Base-by-base conservation (phyloP, 2,329 filamentous ascomycete species). In the Alternaria sp. region DNA sequence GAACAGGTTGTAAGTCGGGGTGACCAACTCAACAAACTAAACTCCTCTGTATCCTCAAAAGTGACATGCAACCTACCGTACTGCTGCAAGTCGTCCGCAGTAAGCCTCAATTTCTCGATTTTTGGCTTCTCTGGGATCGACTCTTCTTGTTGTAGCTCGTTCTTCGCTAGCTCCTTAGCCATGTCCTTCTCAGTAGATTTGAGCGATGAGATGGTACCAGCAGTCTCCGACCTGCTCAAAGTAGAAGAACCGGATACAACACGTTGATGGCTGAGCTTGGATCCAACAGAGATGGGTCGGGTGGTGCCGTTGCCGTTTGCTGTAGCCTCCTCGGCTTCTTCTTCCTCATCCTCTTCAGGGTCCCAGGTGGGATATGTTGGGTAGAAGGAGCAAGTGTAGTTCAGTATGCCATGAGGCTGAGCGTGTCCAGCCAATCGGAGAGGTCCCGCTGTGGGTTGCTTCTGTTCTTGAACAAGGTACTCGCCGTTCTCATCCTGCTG, bases 361-460 rank as follows among this genome's bases (percentile, higher is more conserved):
- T 99, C 94, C 59, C 92, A 88, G 27, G 97, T 85, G 67, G 95
- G 93, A 32, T 97, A 82, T 43, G 91, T 92, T 3, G 96, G 95
- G 77, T 92, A 98, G 84, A 99, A 99, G 1, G 94, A 86, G 53
- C 90, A 90, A 0, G 91, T 94, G 79, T 93, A 97, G 69, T 89
- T 89, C 16, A 99, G 83, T 1, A 83, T 85, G 62, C 96, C 95
- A 84, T 97, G 98, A 30, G 87, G 82, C 30, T 87, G 84, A 34
- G 91, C 88, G 71, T 90, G 90, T 34, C 89, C 88, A 62, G 92
- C 90, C 30, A 96, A 84, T 11, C 89, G 88, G 25, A 99, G 85
- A n/a, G 86, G 86, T 28, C 89, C 89, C 20, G 89, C 83, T 11
- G 88, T 86, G 12, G 85, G 77, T 44, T 85, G 84, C 82, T 95